Evolutionary conservation across 1,284 basidiomycete genomes (phyloP), one percentile per base, ranked within the genome.

Genomic region (Cutaneotrichosporon sp.): DNA sequence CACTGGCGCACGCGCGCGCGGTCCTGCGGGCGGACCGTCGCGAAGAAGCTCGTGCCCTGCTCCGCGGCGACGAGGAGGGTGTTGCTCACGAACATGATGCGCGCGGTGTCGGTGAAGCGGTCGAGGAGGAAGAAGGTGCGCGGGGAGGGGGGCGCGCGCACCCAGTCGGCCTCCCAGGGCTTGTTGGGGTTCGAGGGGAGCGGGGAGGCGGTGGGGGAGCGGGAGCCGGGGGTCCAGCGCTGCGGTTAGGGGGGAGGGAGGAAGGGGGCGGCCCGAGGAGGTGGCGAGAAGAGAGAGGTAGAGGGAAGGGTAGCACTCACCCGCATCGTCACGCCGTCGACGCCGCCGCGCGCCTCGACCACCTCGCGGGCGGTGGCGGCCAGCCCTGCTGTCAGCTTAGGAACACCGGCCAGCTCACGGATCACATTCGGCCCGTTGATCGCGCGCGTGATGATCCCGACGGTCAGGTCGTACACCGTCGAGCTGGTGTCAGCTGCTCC

Each of bases 121-220:
- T 78, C 73, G 1, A 78, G 43, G 24, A 77, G 67, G 67, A 72
- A 73, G 51, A 74, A 75, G 7, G 72, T 75, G 18, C 76, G 59
- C 2, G 66, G 68, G 10, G 64, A 59, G 0, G 66, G 71, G 11
- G 59, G 49, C 3, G 57, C 56, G 10, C 63, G 54, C 1, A 46
- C 38, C 59, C 60, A 62, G 16, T 53, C 42, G 10, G 33, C 25
- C 16, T 54, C 25, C 52, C 56, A 54, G 4, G 43, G 60, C 16
- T 29, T 27, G 18, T 29, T n/a, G 1, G 20, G 16, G 33, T 36
- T 14, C 27, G 16, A 13, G 9, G 27, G 24, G 24, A 47, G 11
- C 8, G 25, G 45, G 20, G 59, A 43, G 50, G 63, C 36, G 49
- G 64, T 22, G 38, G 52, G 34, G 55, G 54, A 56, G 34, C 56